Base-by-base conservation (phyloP, 2,329 filamentous ascomycete genomes). In the Cladophialophora bantiana region DNA sequence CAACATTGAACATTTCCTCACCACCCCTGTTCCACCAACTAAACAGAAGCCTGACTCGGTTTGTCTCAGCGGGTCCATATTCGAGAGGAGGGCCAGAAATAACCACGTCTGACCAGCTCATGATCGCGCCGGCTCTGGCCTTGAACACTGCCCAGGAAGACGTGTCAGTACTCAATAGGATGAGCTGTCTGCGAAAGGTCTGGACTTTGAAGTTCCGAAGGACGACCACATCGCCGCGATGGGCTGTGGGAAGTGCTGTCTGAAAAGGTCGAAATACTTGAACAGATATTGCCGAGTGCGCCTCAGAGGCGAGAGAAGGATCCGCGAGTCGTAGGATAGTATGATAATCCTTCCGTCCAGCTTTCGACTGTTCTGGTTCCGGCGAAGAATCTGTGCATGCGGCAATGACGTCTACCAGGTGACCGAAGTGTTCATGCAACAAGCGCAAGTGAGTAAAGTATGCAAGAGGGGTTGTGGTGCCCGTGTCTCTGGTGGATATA, bases 131-230 rank as follows among this genome's bases (percentile, higher is more conserved):
- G 50, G 12, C 65, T 54, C 32, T 67, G 40, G 15, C 59, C 38
- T 55, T 67, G 69, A 83, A 83, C 4, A 83, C 79, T 9, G 78
- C 81, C 82, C 82, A 84, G 10, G 81, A 77, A 65, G 81, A 83
- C 15, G 75, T 75, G 12, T 79, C 75, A 2, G 73, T 75, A 69
- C 79, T 83, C 57, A 80, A 69, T 2, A 84, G 75, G 65, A 77
- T 77, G 59, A 81, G 73, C 6, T 75, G 76, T 68, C 79, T 77
- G 13, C 80, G 74, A 57, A 77, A 73, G 65, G 74, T 80, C 48
- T 78, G 76, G 7, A 83, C 79, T 65, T 79, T 79, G 71, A 84
- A 82, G 65, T 83, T 77, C 13, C 81, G 77, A 7, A 84, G 75
- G 1, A 84, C 73, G 38, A 84, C 73, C 2, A 77, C 75, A 66